These are phyloP conservation scores for Friedmanniomyces endolithicus DNA, from an alignment of 495 filamentous ascomycete genomes.

Conservation along the genomic window DNA sequence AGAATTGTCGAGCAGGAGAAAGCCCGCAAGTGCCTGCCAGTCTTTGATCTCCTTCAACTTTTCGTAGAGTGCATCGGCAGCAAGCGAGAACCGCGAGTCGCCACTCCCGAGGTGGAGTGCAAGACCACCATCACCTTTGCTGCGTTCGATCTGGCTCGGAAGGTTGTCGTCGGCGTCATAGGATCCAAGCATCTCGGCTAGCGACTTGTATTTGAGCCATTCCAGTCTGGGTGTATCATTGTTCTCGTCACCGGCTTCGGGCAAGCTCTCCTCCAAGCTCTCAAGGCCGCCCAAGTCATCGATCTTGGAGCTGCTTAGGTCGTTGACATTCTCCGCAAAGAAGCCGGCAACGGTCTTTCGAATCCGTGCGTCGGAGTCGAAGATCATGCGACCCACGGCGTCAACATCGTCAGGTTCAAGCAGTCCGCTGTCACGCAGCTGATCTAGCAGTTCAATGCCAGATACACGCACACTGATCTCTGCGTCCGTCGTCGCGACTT, in stretches of 20 bases:
- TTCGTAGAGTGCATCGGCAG: conserved; percentile 72
- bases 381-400: conserved; percentile 68
- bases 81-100: conserved; percentile 73
- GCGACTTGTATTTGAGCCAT: conserved; percentile 85
- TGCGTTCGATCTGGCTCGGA: conserved; percentile 24
- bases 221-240: conserved; percentile 58
- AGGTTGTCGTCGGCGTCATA: conserved; percentile 50
- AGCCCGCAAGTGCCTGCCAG: conserved; percentile 82
- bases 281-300: conserved; percentile 81
- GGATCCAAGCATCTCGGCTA: conserved; percentile 66
- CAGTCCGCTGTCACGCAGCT: conserved; percentile 69
- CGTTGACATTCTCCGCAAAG: conserved; percentile 74
- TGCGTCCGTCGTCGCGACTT: conserved; percentile 75
- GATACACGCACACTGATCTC: conserved; percentile 66
- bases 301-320: conserved; percentile 62
- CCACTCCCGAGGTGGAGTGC: conserved; percentile 43
- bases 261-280: conserved; percentile 52
- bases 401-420: conserved; percentile 87
- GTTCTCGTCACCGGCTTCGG: conserved; percentile 51
- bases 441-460: conserved; percentile 66
- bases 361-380: conserved; percentile 69
- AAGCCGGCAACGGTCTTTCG: conserved; percentile 80
- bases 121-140: conserved; percentile 25
- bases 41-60: conserved; percentile 63
- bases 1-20: conserved; percentile 85